Evolutionary conservation across 306 rosid genomes (phyloP).

Genomic region (Quercus variabilis): DNA sequence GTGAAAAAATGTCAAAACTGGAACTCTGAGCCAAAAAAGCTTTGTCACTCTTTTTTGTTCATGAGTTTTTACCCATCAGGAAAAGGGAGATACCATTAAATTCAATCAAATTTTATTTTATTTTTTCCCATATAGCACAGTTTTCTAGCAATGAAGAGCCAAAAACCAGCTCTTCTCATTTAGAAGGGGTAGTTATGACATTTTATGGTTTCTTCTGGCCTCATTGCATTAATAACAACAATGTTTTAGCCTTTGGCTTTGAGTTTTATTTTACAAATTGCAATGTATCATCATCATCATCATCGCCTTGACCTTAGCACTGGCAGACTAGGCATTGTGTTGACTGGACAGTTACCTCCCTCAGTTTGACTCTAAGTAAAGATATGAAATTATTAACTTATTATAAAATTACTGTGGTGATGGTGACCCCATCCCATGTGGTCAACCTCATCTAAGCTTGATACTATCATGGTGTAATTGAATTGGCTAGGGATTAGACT

Average conservation of each 20-base stretch:
- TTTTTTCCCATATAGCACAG: constrained; percentile 5
- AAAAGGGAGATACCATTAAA: not conserved
- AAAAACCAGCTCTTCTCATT: not conserved
- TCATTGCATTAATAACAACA: not conserved
- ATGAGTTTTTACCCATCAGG: not conserved
- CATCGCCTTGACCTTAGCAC: not conserved
- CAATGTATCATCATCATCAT: not conserved
- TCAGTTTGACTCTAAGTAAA: not conserved
- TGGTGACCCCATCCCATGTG: too few species aligned
- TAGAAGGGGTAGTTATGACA: not conserved
- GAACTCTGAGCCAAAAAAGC: not conserved
- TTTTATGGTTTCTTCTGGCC: not conserved
- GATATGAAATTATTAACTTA: not conserved
- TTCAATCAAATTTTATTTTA: not conserved
- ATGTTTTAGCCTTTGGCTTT: not conserved
- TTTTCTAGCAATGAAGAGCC: not conserved
- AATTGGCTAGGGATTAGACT: not conserved
- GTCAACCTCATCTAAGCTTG: not conserved
- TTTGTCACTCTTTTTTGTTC: not conserved
- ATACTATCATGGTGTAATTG: not conserved
- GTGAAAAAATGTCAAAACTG: not conserved
- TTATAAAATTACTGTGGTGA: not conserved
- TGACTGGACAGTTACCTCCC: constrained; percentile 2
- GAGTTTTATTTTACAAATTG: not conserved
- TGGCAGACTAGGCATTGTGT: not conserved